Base-by-base conservation (phyloP, 1,139 yeast genomes). In the Yamadazyma diddensiae region DNA sequence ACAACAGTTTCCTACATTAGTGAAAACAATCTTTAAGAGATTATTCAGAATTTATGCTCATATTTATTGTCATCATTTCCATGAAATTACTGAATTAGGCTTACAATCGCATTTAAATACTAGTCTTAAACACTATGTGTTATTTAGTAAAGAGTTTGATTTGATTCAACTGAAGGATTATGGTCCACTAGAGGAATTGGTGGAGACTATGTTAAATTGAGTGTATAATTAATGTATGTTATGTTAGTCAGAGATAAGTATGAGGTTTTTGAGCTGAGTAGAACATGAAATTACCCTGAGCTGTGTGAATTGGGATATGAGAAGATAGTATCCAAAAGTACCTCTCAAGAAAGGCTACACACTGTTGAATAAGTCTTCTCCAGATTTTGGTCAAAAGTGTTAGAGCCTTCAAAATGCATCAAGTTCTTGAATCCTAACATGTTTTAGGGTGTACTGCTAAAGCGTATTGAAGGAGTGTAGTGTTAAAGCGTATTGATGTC, bases 31-130 rank as follows among this genome's bases (percentile, higher is more conserved):
- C 30, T 77, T 90, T 65, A 88, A 90, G 59, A 75, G 98, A 44
- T 65, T 92, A 38, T 92, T 90, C 57, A 73, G 99, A 55, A 88
- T 92, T n/a, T 94, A 94, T 55, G 97, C 98, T 3, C 99, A 92
- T 61, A 86, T 92, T 28, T 92, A 92, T 59, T 92, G 98, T 53
- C 97, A 92, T 53, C 99, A 92, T 57, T 92, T 92, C 60, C 95
- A 88, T 55, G 96, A 90, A 56, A 84, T 92, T 36, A 77, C 88
- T 27, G 97, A 90, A 53, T 69, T 92, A 47, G 96, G 96, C 2
- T 67, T 92, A 47, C 96, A 90, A 57, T 84, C 95, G 17, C 96
- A 92, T 50, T 70, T 92, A 46, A 92, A 92, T 55, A 92, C 99
- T 4, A 82, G 95, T 49, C 78, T 92, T 52, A 92, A 94, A 62